phyloP scores from a whole-genome alignment of 345 rosid genomes.

The Sonneratia alba region DNA sequence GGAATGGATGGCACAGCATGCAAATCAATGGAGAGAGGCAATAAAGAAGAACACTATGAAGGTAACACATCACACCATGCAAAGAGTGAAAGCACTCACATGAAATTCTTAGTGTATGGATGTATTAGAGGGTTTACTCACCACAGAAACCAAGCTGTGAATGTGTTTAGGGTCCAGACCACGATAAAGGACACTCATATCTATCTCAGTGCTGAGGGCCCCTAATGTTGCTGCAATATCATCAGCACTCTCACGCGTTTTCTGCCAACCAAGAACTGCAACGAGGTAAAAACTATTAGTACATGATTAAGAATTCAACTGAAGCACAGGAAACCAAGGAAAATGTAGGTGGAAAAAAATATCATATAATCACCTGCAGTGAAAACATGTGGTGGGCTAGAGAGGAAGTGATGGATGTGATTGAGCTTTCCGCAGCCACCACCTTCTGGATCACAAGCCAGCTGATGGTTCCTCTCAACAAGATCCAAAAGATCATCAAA shows the following conservation, averaged over 20 bases:
- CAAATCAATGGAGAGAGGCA: not conserved
- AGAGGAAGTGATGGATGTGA: constrained; percentile 65
- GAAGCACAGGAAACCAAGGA: not conserved
- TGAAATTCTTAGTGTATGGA: not conserved
- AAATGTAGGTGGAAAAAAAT: constrained; percentile 2
- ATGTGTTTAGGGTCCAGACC: constrained; percentile 59
- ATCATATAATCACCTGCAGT: constrained; percentile 52
- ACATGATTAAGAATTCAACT: not conserved
- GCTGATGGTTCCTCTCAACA: constrained; percentile 85
- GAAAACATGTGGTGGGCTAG: constrained; percentile 67
- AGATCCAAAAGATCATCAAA: constrained; percentile 69
- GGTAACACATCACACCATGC: not conserved
- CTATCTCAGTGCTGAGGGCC: constrained; percentile 67
- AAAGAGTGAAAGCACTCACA: not conserved
- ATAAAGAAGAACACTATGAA: not conserved
- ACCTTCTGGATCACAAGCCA: constrained; percentile 75
- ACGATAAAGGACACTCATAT: constrained; percentile 71
- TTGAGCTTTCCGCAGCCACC: constrained; percentile 89
- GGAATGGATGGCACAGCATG: not conserved
- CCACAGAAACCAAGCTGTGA: constrained; percentile 83
- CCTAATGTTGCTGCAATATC: constrained; percentile 82
- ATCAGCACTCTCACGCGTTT: constrained; percentile 68
- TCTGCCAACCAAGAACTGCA: constrained; percentile 97
- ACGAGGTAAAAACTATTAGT: constrained; percentile 6
- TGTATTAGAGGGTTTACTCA: constrained; percentile 16